Evolutionary conservation across 148 eudicot species (phyloP).

Genomic region (Camellia sinensis): DNA sequence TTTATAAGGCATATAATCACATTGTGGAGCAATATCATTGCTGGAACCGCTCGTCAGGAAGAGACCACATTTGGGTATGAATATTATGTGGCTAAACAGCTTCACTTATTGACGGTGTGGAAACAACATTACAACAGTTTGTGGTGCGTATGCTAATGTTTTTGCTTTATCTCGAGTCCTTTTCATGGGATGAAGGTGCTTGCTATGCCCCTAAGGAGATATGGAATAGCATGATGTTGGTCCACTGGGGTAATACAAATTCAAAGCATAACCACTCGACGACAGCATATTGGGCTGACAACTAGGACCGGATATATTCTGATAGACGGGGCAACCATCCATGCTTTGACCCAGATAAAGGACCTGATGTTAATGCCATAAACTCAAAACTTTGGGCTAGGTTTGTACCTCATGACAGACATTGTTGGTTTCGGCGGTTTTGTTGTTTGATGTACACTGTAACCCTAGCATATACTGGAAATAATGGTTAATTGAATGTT

Average conservation of each 20-base stretch:
- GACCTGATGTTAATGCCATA: conserved; percentile 61
- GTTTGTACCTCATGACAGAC: conserved; percentile 24
- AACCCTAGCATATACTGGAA: background rate
- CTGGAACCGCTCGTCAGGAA: conserved; percentile 89
- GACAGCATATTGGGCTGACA: conserved; percentile 87
- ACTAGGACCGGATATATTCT: conserved; percentile 71
- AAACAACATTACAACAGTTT: background rate
- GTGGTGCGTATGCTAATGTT: conserved; percentile 23
- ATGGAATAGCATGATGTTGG: conserved; percentile 99
- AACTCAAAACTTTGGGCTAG: conserved; percentile 74
- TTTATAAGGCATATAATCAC: conserved; percentile 75
- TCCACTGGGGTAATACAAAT: conserved; percentile 98
- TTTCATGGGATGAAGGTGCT: conserved; percentile 99
- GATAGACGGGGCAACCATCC: conserved; percentile 83
- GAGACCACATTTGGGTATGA: conserved; percentile 84
- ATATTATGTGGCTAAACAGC: conserved; percentile 28
- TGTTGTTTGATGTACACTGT: background rate
- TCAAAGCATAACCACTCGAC: conserved; percentile 89
- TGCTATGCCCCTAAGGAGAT: conserved; percentile 99
- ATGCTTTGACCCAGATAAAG: conserved; percentile 91
- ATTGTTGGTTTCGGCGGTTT: background rate
- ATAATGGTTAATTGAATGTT: background rate
- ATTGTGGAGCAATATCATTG: conserved; percentile 72
- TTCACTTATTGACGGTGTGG: background rate
- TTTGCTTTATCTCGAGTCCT: conserved; percentile 51